Conservation (phyloP, 176 grass and related monocot species). For the Panicum miliaceum region DNA sequence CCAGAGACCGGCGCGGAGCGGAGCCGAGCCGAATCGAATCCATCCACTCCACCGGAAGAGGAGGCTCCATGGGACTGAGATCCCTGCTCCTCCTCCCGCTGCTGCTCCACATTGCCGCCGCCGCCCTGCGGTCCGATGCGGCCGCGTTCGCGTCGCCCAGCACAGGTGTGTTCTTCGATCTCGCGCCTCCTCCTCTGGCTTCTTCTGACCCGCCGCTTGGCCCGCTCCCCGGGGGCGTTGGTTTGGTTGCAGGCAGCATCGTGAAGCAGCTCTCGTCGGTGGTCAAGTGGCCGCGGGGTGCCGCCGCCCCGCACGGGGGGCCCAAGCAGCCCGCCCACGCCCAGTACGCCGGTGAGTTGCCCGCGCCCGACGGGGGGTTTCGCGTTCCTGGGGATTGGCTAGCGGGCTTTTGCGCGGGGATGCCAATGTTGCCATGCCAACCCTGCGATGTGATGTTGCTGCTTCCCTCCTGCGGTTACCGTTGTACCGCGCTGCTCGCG, state of each 20-base stretch:
- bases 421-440: neutral
- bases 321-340: conserved; percentile 41
- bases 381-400: neutral
- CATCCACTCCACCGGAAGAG: neutral
- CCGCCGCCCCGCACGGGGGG: conserved; percentile 40
- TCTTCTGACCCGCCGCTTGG: neutral
- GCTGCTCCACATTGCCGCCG: conserved; percentile 32
- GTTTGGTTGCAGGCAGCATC: conserved; percentile 59
- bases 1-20: neutral
- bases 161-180: conserved; percentile 39
- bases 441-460: neutral
- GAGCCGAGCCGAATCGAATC: neutral
- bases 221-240: too few relatives aligned
- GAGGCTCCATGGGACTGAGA: conserved; percentile 43
- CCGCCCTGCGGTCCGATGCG: conserved; percentile 36
- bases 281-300: conserved; percentile 76
- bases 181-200: neutral
- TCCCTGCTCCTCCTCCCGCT: conserved; percentile 39
- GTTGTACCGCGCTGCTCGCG: too few relatives aligned
- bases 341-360: conserved; percentile 55
- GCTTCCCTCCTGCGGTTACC: neutral
- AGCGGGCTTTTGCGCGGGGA: neutral
- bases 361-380: neutral
- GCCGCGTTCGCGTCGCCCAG: conserved; percentile 47
- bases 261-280: conserved; percentile 79